These are phyloP conservation scores for Mariannaea elegans DNA, from an alignment of 2,329 filamentous ascomycete species.

Conservation along the genomic window DNA sequence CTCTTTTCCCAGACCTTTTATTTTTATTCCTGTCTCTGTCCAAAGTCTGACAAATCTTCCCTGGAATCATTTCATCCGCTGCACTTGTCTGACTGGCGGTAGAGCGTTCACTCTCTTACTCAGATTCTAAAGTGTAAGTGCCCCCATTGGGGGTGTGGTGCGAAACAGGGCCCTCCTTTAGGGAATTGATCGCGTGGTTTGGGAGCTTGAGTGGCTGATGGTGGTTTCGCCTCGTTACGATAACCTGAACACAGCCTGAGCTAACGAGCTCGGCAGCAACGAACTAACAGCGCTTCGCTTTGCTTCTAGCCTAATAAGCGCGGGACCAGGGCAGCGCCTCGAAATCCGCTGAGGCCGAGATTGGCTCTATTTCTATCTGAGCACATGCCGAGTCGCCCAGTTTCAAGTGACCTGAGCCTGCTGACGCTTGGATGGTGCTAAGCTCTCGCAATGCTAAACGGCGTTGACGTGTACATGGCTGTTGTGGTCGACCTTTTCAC, in stretches of 20 bases:
- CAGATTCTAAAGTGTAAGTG: neutral
- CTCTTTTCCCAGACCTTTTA: neutral
- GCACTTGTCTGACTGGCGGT: too few species aligned
- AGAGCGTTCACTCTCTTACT: neutral
- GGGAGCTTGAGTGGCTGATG: neutral
- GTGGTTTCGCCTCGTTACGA: slow-evolving; percentile 1
- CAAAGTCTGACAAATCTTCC: neutral
- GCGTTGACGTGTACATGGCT: too few species aligned
- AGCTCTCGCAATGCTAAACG: too few species aligned
- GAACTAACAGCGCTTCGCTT: too few species aligned
- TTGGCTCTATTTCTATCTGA: too few species aligned
- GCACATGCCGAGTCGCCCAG: too few species aligned
- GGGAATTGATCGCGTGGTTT: slow-evolving; percentile 41
- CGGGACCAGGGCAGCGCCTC: neutral
- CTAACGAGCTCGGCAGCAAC: too few species aligned
- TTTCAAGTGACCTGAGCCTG: too few species aligned
- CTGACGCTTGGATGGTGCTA: too few species aligned
- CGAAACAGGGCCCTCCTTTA: slow-evolving; percentile 22
- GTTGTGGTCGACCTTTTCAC: too few species aligned
- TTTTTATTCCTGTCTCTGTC: neutral
- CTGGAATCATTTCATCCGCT: too few species aligned
- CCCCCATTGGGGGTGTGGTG: neutral
- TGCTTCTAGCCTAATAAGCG: neutral
- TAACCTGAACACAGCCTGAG: too few species aligned
- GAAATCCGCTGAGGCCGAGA: neutral